These are phyloP conservation scores for Lactifluus piperatus DNA, from an alignment of 768 basidiomycete genomes.

Conservation along the genomic window DNA sequence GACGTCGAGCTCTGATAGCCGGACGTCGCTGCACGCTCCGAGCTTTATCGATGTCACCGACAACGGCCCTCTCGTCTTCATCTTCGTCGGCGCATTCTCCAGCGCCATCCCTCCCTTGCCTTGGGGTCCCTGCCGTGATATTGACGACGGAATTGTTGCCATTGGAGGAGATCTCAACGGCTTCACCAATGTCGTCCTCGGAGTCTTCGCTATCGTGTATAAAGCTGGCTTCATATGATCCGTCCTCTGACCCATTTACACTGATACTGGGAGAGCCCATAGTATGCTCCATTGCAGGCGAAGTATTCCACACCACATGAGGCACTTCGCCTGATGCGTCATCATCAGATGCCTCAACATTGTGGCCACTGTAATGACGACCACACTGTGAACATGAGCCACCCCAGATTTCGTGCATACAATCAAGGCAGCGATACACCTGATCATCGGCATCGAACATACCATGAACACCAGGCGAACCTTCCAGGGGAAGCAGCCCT, in stretches of 20 bases:
- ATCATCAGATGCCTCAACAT: slow-evolving; percentile 17
- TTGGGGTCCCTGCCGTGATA: neutral
- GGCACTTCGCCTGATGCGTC: slow-evolving; percentile 22
- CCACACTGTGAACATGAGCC: slow-evolving; percentile 57
- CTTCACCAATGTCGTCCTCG: neutral
- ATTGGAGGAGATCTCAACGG: slow-evolving; percentile 10
- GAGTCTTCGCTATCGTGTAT: slow-evolving; percentile 40
- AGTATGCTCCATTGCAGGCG: slow-evolving; percentile 8
- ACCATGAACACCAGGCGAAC: slow-evolving; percentile 36
- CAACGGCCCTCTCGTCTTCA: neutral
- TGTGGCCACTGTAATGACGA: slow-evolving; percentile 50
- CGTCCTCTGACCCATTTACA: slow-evolving; percentile 11
- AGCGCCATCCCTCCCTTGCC: neutral
- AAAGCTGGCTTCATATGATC: slow-evolving; percentile 43
- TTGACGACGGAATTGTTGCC: neutral
- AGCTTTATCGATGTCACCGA: neutral
- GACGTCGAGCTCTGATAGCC: neutral
- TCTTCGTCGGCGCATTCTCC: neutral
- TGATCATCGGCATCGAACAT: slow-evolving; percentile 69
- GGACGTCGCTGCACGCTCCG: neutral
- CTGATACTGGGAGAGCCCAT: slow-evolving; percentile 11
- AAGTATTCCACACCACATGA: slow-evolving; percentile 23
- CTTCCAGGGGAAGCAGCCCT: slow-evolving; percentile 20
- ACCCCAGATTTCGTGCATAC: slow-evolving; percentile 71
- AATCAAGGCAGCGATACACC: slow-evolving; percentile 69